phyloP scores from a whole-genome alignment of 495 filamentous ascomycete species.

The Neurospora sp. region DNA sequence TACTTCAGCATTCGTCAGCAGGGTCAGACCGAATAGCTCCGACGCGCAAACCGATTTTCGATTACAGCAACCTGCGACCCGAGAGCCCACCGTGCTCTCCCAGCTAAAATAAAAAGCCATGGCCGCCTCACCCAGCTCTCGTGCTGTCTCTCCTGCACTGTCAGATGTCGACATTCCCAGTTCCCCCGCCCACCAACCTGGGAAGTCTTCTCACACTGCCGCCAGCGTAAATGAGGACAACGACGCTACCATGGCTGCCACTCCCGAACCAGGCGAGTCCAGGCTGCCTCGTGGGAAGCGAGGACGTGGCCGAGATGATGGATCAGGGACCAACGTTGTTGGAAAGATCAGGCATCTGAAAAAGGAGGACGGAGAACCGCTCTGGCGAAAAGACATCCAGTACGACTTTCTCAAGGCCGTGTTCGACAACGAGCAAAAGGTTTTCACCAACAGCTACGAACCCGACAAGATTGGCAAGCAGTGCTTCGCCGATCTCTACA shows the following conservation, averaged over 20 bases:
- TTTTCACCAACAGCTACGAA: constrained; percentile 80
- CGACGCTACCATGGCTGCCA: constrained; percentile 23
- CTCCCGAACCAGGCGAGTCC: constrained; percentile 21
- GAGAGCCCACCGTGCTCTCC: background rate
- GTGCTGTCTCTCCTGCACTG: constrained; percentile 7
- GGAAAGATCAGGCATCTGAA: constrained; percentile 94
- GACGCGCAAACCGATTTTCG: background rate
- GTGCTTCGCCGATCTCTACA: constrained; percentile 92
- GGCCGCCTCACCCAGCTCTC: constrained; percentile 23
- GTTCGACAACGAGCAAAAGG: constrained; percentile 74
- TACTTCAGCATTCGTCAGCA: background rate
- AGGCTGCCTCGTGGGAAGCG: constrained; percentile 23
- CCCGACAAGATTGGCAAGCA: constrained; percentile 57
- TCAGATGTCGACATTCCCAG: constrained; percentile 23
- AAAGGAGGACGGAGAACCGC: constrained; percentile 91
- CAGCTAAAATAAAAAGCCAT: constrained; percentile 9
- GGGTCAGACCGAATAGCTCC: background rate
- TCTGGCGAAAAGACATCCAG: constrained; percentile 97
- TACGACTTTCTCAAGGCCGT: constrained; percentile 87
- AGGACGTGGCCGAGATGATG: constrained; percentile 22
- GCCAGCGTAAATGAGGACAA: constrained; percentile 24
- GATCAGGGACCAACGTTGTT: constrained; percentile 37
- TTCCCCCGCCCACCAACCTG: constrained; percentile 14
- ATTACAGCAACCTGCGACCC: background rate
- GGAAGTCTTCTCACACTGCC: background rate